Conservation (phyloP, 2,329 filamentous ascomycete genomes). For the Aspergillus fructus region DNA sequence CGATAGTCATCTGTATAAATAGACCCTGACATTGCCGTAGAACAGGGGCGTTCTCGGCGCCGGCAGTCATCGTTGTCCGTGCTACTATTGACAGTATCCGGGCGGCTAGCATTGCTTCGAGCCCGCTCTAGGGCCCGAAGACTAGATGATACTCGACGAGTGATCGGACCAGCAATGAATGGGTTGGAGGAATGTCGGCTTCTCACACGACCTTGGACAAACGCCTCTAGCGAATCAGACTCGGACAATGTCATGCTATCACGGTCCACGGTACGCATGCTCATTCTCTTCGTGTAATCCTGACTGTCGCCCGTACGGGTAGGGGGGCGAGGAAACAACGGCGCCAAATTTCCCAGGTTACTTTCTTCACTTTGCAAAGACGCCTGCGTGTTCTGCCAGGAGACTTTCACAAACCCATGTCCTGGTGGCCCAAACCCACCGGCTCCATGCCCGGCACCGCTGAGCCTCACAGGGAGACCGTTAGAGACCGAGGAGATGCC, state of each 20-base stretch:
- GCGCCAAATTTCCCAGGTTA: constrained; percentile 34
- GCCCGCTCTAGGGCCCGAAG: constrained; percentile 35
- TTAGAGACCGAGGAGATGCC: constrained; percentile 37
- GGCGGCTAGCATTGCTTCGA: constrained; percentile 36
- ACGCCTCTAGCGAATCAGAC: constrained; percentile 38
- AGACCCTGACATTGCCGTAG: constrained; percentile 34
- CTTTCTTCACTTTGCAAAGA: constrained; percentile 38
- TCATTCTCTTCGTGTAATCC: constrained; percentile 31
- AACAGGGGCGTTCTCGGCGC: constrained; percentile 35
- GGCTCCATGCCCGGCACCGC: constrained; percentile 43
- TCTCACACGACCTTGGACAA: constrained; percentile 39
- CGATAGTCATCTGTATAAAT: constrained; percentile 37
- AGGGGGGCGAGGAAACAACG: constrained; percentile 38
- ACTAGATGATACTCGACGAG: constrained; percentile 33
- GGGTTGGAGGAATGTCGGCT: constrained; percentile 40
- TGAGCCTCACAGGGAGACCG: constrained; percentile 40
- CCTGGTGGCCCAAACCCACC: constrained; percentile 39
- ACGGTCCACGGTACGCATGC: constrained; percentile 31
- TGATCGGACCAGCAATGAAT: constrained; percentile 36
- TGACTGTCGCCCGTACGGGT: constrained; percentile 26
- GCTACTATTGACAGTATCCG: constrained; percentile 35
- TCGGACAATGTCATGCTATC: constrained; percentile 34
- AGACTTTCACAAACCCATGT: constrained; percentile 33
- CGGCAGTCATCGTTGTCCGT: constrained; percentile 32
- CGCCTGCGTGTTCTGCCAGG: constrained; percentile 38